Conservation (phyloP, 441 rosid species). For the Daphne laureola region DNA sequence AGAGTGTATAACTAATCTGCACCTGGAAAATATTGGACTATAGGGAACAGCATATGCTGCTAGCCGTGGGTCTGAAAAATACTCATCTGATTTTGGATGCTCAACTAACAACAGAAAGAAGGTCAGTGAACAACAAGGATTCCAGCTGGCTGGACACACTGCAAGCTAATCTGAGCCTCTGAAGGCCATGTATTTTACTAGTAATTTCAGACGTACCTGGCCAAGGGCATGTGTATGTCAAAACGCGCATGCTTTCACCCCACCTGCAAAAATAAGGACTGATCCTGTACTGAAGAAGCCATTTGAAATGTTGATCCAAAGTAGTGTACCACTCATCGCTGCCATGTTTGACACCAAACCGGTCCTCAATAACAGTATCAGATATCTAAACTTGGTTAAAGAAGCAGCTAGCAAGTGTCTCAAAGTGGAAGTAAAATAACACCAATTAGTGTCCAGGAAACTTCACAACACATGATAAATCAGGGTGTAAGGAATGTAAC, state of each 20-base stretch:
- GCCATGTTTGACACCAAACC: conserved; percentile 85
- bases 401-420: conserved; percentile 15
- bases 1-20: conserved; percentile 25
- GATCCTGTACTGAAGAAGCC: conserved; percentile 92
- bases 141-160: conserved; percentile 3
- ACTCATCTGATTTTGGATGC: conserved; percentile 88
- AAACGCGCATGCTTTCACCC: conserved; percentile 92
- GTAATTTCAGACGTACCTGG: conserved; percentile 43
- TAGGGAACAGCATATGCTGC: conserved; percentile 94
- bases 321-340: conserved; percentile 76
- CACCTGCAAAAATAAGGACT: conserved; percentile 93
- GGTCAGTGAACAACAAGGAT: conserved; percentile 11
- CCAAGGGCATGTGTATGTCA: conserved; percentile 93
- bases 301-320: conserved; percentile 74
- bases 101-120: no score
- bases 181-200: neutral
- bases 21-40: conserved; percentile 58
- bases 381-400: conserved; percentile 54
- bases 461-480: neutral
- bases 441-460: conserved; percentile 4
- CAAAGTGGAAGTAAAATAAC: conserved; percentile 5
- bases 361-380: conserved; percentile 96
- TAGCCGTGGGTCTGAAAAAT: conserved; percentile 73
- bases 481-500: no score
- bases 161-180: conserved; percentile 2